Percentiles rank a stretch among this genome's conserved stretches.
Evolutionary conservation across 176 grass and related monocot genomes (phyloP).

Genomic region (Cenchrus fungigraminus): DNA sequence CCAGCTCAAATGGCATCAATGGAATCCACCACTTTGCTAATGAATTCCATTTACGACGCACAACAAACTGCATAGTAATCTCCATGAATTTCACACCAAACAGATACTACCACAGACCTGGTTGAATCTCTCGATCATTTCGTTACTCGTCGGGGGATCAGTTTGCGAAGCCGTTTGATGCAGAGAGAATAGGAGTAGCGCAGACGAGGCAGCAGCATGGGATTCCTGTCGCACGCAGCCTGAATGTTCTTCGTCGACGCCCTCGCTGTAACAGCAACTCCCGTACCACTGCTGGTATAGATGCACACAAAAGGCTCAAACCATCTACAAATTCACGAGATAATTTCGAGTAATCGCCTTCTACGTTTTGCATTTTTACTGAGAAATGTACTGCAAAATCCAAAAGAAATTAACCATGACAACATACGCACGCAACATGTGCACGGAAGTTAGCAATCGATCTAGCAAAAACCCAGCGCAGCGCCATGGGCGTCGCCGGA

Average conservation of each 20-base stretch:
- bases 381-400: not conserved
- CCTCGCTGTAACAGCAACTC: not conserved
- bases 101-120: not conserved
- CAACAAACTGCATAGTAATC: not conserved
- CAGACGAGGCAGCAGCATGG: not conserved
- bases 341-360: not conserved
- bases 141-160: not conserved
- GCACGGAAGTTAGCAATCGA: not conserved
- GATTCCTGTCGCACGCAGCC: not conserved
- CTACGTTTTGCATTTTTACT: not conserved
- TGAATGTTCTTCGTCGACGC: slow-evolving; percentile 24
- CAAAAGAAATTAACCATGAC: not conserved
- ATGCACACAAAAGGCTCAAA: not conserved
- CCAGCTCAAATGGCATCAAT: slow-evolving; percentile 20
- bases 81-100: not conserved
- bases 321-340: not conserved
- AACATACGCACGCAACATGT: not conserved
- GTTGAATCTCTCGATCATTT: not conserved
- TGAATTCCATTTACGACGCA: slow-evolving; percentile 20
- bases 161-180: not conserved
- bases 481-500: not conserved
- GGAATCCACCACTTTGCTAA: not conserved
- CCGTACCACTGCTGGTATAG: not conserved
- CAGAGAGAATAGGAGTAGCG: not conserved
- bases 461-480: not conserved